These are phyloP conservation scores for Ambrosiella beaveri DNA, from an alignment of 2,329 filamentous ascomycete genomes.

Conservation along the genomic window DNA sequence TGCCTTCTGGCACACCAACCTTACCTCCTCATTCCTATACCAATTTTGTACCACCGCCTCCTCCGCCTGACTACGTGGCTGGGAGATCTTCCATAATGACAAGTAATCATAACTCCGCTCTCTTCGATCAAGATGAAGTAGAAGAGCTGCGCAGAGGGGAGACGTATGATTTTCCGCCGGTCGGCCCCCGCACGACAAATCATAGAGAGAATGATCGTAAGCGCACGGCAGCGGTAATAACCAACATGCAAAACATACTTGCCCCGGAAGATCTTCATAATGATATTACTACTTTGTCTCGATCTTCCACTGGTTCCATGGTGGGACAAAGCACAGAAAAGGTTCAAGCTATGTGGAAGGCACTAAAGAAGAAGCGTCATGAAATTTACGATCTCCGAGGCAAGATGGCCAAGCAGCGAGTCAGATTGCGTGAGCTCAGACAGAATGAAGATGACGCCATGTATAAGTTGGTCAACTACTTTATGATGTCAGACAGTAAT, in stretches of 20 bases:
- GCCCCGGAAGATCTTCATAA: neutral
- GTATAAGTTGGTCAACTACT: neutral
- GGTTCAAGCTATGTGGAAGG: neutral
- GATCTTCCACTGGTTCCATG: neutral
- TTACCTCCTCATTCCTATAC: too few species aligned
- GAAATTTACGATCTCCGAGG: slow-evolving; percentile 3
- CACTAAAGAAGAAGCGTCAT: neutral
- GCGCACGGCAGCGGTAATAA: neutral
- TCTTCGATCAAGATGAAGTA: slow-evolving; percentile 6
- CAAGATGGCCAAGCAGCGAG: neutral
- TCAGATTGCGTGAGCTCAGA: neutral
- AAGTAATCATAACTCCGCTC: neutral
- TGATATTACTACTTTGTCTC: neutral
- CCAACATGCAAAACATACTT: neutral
- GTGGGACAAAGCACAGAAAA: neutral
- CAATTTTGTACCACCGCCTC: neutral
- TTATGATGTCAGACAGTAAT: neutral
- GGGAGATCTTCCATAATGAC: neutral
- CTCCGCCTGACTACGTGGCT: neutral
- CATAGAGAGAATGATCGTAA: neutral
- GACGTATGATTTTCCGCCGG: slow-evolving; percentile 1
- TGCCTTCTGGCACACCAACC: neutral
- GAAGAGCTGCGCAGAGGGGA: slow-evolving; percentile 4
- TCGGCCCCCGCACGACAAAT: neutral
- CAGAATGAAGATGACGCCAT: slow-evolving; percentile 3